These are phyloP conservation scores for Cetradonia linearis DNA, from an alignment of 495 filamentous ascomycete species.

Conservation along the genomic window DNA sequence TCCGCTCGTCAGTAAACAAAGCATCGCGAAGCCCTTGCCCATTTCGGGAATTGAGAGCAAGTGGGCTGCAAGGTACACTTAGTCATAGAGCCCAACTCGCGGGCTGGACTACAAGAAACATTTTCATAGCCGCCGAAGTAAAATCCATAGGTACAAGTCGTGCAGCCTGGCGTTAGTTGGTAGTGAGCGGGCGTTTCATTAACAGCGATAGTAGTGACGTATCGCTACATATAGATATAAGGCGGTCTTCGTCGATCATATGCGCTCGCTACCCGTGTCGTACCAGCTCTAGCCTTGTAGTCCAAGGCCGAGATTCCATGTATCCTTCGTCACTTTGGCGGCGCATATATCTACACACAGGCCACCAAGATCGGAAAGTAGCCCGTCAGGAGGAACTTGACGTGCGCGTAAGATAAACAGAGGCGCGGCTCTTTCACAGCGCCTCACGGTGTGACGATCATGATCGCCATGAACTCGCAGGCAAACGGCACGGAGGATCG, in stretches of 20 bases:
- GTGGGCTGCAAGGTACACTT: background rate
- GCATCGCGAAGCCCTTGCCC: background rate
- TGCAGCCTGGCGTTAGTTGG: background rate
- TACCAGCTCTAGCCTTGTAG: background rate
- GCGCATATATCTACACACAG: background rate
- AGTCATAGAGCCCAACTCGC: background rate
- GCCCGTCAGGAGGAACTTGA: background rate
- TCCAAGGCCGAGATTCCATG: background rate
- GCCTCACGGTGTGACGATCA: background rate
- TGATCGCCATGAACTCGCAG: background rate
- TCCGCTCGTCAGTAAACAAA: background rate
- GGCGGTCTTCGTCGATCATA: background rate
- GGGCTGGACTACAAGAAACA: background rate
- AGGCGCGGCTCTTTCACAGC: background rate
- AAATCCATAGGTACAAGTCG: background rate
- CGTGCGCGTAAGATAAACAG: conserved; percentile 2
- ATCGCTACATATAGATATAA: background rate
- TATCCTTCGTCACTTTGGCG: background rate
- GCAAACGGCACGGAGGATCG: background rate
- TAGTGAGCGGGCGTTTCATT: background rate
- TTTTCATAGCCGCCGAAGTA: background rate
- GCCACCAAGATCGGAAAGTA: background rate
- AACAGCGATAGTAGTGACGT: background rate
- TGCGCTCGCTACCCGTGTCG: background rate
- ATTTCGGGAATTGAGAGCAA: background rate